A percentile compares a stretch with the other conserved stretches of the same genome.
Conservation (phyloP, 1,139 yeast genomes). For the Geotrichum citri-aurantii region DNA sequence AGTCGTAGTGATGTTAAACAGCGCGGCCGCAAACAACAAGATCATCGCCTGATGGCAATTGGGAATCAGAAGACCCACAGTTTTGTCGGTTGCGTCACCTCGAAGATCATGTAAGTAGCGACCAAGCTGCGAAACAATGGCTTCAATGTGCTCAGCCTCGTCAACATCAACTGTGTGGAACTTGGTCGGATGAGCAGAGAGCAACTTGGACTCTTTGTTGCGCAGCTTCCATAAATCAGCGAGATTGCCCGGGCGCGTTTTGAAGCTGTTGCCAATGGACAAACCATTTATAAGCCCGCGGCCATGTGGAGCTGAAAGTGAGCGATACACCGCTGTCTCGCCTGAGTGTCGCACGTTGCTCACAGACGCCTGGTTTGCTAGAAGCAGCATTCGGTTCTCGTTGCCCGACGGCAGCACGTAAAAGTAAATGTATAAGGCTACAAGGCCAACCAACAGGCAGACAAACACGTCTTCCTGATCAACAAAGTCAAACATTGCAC, state of each 20-base stretch:
- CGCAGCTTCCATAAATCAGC: conserved; percentile 50
- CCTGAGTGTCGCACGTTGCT: conserved; percentile 47
- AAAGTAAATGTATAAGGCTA: conserved; percentile 22
- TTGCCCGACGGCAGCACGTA: conserved; percentile 33
- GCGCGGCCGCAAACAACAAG: conserved; percentile 10
- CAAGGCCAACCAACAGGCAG: conserved; percentile 24
- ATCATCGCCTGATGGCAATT: conserved; percentile 5
- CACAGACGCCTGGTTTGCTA: conserved; percentile 50
- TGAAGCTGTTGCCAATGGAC: conserved; percentile 37
- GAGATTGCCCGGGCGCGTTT: conserved; percentile 49
- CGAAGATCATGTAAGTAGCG: background rate
- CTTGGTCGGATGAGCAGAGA: background rate
- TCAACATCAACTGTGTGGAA: background rate
- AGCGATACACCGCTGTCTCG: conserved; percentile 61
- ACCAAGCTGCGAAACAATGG: conserved; percentile 2
- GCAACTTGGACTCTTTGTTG: conserved; percentile 12
- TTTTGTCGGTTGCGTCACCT: conserved; percentile 1
- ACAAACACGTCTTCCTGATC: conserved; percentile 23
- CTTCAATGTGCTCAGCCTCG: background rate
- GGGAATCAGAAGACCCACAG: conserved; percentile 4
- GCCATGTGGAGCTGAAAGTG: conserved; percentile 46
- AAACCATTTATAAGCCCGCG: conserved; percentile 45
- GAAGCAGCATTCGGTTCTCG: conserved; percentile 51
- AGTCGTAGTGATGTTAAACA: conserved; percentile 11
- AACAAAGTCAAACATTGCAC: conserved; percentile 1